These are phyloP conservation scores for Conoideocrella luteorostrata DNA, from an alignment of 2,329 filamentous ascomycete species.

Conservation along the genomic window DNA sequence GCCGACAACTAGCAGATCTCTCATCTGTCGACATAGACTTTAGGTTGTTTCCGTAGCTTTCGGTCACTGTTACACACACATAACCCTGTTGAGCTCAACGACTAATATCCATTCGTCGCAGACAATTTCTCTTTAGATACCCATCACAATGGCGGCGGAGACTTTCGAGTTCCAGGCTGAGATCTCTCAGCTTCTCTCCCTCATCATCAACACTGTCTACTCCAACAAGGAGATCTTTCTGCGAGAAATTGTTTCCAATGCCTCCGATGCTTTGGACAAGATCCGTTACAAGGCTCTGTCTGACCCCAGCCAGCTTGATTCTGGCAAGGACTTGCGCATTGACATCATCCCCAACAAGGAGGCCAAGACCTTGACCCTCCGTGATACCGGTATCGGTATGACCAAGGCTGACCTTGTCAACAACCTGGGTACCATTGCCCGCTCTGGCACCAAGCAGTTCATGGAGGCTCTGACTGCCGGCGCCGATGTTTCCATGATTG, in stretches of 20 bases:
- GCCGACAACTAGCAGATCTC: too few relatives aligned
- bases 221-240: conserved; percentile 99
- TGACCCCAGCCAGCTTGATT: conserved; percentile 94
- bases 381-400: conserved; percentile 98
- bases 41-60: too few relatives aligned
- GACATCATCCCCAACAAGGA: conserved; percentile 98
- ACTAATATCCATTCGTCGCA: neutral
- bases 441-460: conserved; percentile 99
- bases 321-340: conserved; percentile 95
- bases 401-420: conserved; percentile 99
- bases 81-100: too few relatives aligned
- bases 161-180: conserved; percentile 99
- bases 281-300: conserved; percentile 98
- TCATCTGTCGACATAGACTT: too few relatives aligned
- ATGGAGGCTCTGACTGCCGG: conserved; percentile 98
- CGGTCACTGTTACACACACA: too few relatives aligned
- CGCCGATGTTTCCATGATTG: conserved; percentile 99
- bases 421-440: conserved; percentile 99
- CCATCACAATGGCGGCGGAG: conserved; percentile 79
- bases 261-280: conserved; percentile 99
- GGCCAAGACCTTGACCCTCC: conserved; percentile 95
- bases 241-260: conserved; percentile 96
- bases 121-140: conserved; percentile 27
- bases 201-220: conserved; percentile 99
- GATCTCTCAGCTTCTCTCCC: conserved; percentile 98